A percentile compares a stretch with the other conserved stretches of the same genome.
Evolutionary conservation across 768 basidiomycete genomes (phyloP).

Genomic region (Serendipita sp.): DNA sequence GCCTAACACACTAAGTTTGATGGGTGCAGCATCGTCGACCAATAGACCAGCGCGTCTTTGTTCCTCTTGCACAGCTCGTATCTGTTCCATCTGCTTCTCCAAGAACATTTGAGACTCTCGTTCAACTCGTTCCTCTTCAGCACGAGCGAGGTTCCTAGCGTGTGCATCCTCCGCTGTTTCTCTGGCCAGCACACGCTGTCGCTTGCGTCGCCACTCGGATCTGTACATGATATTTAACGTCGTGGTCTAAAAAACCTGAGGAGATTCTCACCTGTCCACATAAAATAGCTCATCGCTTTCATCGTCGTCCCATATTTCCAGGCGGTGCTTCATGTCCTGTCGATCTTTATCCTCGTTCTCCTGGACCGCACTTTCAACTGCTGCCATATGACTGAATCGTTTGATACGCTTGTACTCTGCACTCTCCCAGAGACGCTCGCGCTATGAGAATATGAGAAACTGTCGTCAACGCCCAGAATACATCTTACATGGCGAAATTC

Average conservation of each 20-base stretch:
- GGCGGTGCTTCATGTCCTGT: constrained; percentile 58
- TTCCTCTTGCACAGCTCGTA: constrained; percentile 80
- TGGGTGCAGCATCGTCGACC: constrained; percentile 81
- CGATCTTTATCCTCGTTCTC: constrained; percentile 71
- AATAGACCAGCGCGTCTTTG: constrained; percentile 82
- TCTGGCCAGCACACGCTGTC: constrained; percentile 49
- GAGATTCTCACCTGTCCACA: constrained; percentile 54
- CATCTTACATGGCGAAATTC: constrained; percentile 71
- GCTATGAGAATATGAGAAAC: constrained; percentile 28
- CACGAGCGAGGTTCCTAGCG: constrained; percentile 66
- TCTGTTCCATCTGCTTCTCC: constrained; percentile 86
- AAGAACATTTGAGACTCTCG: constrained; percentile 88
- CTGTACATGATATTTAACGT: constrained; percentile 23
- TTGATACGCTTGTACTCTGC: constrained; percentile 72
- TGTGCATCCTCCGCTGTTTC: constrained; percentile 77
- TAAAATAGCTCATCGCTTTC: constrained; percentile 89
- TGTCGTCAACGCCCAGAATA: not conserved
- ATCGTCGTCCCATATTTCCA: constrained; percentile 87
- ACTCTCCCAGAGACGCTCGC: constrained; percentile 85
- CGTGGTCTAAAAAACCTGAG: not conserved
- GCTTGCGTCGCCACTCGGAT: constrained; percentile 69
- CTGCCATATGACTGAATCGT: constrained; percentile 57
- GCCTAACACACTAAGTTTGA: constrained; percentile 67
- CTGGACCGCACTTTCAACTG: constrained; percentile 49
- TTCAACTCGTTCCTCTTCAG: constrained; percentile 73